These are phyloP conservation scores for Ganoderma resinaceum DNA, from an alignment of 1,284 basidiomycete species.

Conservation along the genomic window DNA sequence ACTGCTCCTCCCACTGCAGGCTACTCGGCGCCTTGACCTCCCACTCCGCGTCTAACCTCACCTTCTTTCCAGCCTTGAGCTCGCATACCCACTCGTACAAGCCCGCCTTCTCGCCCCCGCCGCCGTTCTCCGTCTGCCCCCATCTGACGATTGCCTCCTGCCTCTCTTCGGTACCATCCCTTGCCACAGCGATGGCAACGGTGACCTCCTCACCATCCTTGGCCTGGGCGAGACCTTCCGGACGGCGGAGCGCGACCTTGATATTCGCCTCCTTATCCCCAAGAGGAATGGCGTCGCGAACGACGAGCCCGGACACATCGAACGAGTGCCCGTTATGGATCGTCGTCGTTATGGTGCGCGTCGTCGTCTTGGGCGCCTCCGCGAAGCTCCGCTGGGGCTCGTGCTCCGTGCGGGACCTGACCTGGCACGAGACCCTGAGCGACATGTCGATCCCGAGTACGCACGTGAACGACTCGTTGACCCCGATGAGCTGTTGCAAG, in stretches of 20 bases:
- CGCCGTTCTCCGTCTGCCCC: slow-evolving; percentile 42
- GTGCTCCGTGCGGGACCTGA: slow-evolving; percentile 35
- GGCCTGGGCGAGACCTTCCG: slow-evolving; percentile 53
- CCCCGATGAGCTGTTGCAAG: slow-evolving; percentile 50
- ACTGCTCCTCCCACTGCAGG: too few species aligned
- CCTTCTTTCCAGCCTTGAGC: slow-evolving; percentile 38
- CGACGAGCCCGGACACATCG: slow-evolving; percentile 48
- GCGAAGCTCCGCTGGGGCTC: slow-evolving; percentile 42
- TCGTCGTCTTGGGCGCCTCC: slow-evolving; percentile 50
- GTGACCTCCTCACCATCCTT: slow-evolving; percentile 48
- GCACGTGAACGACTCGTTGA: slow-evolving; percentile 58
- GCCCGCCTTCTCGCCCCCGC: slow-evolving; percentile 33
- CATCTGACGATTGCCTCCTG: neutral
- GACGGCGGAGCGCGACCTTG: slow-evolving; percentile 54
- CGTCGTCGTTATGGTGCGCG: slow-evolving; percentile 50
- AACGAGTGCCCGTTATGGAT: slow-evolving; percentile 58
- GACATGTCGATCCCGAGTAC: slow-evolving; percentile 59
- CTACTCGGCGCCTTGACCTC: slow-evolving; percentile 8
- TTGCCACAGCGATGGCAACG: slow-evolving; percentile 22
- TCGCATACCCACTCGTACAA: slow-evolving; percentile 26
- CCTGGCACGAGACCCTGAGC: slow-evolving; percentile 11
- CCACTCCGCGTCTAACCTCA: slow-evolving; percentile 45
- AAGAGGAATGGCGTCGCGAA: slow-evolving; percentile 56
- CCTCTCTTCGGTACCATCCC: neutral
- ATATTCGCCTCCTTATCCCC: slow-evolving; percentile 49